Base-by-base conservation (phyloP, 1,284 basidiomycete species). In the Sanghuangporus sanghuang region DNA sequence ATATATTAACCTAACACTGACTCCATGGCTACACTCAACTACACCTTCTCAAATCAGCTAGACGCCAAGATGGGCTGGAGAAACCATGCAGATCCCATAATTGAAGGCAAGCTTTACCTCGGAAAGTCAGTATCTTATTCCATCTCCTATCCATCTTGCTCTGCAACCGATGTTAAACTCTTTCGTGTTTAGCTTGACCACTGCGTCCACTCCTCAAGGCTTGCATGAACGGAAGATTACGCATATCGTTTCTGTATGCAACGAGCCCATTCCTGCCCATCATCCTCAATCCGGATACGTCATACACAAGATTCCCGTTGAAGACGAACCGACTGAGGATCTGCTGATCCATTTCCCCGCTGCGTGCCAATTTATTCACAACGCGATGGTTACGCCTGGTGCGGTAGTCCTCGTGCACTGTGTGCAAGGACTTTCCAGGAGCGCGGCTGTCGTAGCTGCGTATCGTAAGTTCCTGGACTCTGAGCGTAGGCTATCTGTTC, bases 21-120 rank as follows among this genome's bases (percentile, higher is more conserved):
- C 39, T 4, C 7, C 23, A 61, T 61, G 59, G 48, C 59, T 39
- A 39, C 59, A 61, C 18, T 50, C 49, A 50, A 53, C 21, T 61
- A 53, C 40, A 61, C 49, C 18, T 54, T 61, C 23, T 36, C 59
- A 6, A 44, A 61, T 27, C 59, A 61, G 48, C 44, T 59, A 39
- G 59, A 61, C 59, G 18, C 49, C 3, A 61, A 6, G 50, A 61
- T 61, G 59, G 59, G 59, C 36, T 61, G 59, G 59, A 65, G 64
- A 55, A 62, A 65, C 40, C 60, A 65, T 57, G 60, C 61, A 58
- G 64, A 65, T 52, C 60, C 64, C 23, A 42, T 65, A 32, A 65
- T 65, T 32, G 64, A 65, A 38, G 64, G 64, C 27, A 65, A 65
- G 48, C 64, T 65, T 38, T 65, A 62, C 56, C 60, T 65, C 40